These are phyloP conservation scores for Sarcodon aspratus DNA, from an alignment of 768 basidiomycete species.

Conservation along the genomic window DNA sequence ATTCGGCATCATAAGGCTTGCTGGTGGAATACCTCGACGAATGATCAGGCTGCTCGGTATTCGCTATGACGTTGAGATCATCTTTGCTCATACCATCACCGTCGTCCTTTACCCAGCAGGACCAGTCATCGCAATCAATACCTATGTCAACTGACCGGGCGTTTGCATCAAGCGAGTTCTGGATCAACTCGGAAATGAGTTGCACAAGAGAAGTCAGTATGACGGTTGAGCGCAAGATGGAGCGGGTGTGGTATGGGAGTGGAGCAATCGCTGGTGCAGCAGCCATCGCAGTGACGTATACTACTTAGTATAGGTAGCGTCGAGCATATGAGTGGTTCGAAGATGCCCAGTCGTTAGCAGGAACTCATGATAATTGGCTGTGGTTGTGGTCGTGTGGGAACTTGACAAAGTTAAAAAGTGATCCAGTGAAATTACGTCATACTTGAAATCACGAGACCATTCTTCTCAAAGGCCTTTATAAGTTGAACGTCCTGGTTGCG, in stretches of 20 bases:
- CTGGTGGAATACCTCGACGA: background rate
- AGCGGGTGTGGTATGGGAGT: conserved; percentile 52
- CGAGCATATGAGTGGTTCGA: no score
- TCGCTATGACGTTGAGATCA: conserved; percentile 42
- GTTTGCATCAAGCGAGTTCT: conserved; percentile 82
- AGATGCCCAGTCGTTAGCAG: no score
- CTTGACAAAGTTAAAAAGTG: no score
- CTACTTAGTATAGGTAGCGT: no score
- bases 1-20: conserved; percentile 16
- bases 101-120: conserved; percentile 79
- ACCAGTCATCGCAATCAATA: conserved; percentile 68
- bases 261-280: conserved; percentile 7
- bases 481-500: no score
- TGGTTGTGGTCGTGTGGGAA: no score
- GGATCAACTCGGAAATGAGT: conserved; percentile 75
- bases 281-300: no score
- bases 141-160: conserved; percentile 61
- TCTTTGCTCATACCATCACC: conserved; percentile 64
- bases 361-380: no score
- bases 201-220: conserved; percentile 76
- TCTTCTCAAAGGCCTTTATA: no score
- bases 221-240: conserved; percentile 70
- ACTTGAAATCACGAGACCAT: no score
- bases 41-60: conserved; percentile 31
- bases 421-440: no score